Evolutionary conservation across 139 green algal genomes (phyloP), one percentile per base, ranked within the genome.

Genomic region (Edaphochlamys debaryana): DNA sequence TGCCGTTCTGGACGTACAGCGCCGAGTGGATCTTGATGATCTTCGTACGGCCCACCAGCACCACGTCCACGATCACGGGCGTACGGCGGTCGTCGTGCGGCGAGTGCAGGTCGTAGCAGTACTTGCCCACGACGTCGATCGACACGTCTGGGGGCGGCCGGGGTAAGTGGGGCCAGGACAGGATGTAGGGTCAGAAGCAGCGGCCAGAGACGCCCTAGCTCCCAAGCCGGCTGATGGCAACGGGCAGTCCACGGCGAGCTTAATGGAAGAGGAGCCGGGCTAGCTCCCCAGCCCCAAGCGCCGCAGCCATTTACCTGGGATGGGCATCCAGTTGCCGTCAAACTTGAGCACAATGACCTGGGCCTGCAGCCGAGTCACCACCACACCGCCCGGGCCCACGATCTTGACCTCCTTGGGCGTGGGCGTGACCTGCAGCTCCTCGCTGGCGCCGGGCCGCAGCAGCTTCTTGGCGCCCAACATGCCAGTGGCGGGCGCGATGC

Each of bases 41-140:
- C 84, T 96, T 96, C 70, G 92, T 95, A 45, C 93, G 87, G 1
- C 87, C 91, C 8, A 94, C 92, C 79, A 98, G 88, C 63, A 93
- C 91, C 63, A 98, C 94, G 80, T 98, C 95, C 54, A 97, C 91
- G 29, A 98, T 88, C 67, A 96, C 71, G 27, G 93, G 91, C 56
- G 95, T 79, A 4, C 54, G 75, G 52, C 86, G 75, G 50, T 92
- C 88, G 77, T 95, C 86, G 20, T 88, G 67, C 0, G 94, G 92
- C 0, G 83, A 92, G 38, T 90, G 60, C 86, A 96, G 90, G 40
- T 87, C 77, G 91, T 98, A 97, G 45, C 90, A 89, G 91, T 97
- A 98, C 89, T 98, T 98, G 84, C 95, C 95, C 54, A 98, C 95
- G 36, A 95, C 89, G 63, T 95, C 94, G 15, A 97, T 71, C 32